phyloP scores from a whole-genome alignment of 805 yeast genomes.

The Yarrowia sp. region DNA sequence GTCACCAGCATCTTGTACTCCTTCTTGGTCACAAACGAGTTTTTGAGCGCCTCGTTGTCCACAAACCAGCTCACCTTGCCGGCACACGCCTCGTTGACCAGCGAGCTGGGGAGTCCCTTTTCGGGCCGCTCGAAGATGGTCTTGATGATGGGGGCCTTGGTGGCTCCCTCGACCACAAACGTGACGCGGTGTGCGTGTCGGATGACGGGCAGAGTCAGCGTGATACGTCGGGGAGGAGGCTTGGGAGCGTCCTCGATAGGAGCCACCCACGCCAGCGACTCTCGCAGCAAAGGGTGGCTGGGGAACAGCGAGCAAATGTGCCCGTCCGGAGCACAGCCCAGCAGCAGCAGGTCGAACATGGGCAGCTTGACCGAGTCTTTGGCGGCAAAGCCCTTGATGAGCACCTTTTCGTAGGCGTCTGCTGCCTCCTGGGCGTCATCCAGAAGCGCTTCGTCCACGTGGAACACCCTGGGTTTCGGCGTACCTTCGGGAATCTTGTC shows the following conservation, averaged over 20 bases:
- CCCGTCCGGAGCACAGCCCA: slow-evolving; percentile 99
- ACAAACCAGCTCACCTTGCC: slow-evolving; percentile 97
- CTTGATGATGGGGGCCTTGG: slow-evolving; percentile 88
- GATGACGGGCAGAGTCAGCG: slow-evolving; percentile 89
- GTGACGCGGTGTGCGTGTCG: slow-evolving; percentile 90
- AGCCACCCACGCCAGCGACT: slow-evolving; percentile 89
- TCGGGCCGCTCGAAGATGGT: slow-evolving; percentile 96
- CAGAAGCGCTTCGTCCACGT: slow-evolving; percentile 72
- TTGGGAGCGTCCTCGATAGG: slow-evolving; percentile 90
- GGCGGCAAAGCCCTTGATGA: slow-evolving; percentile 88
- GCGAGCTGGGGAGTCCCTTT: slow-evolving; percentile 88
- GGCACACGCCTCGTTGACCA: slow-evolving; percentile 94
- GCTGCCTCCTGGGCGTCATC: slow-evolving; percentile 76
- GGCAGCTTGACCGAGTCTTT: slow-evolving; percentile 96
- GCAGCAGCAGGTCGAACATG: slow-evolving; percentile 81
- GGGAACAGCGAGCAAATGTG: slow-evolving; percentile 97
- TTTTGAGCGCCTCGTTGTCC: slow-evolving; percentile 85
- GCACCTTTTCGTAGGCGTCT: slow-evolving; percentile 80
- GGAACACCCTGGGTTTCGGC: slow-evolving; percentile 67
- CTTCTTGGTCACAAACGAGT: slow-evolving; percentile 68
- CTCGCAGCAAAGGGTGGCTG: slow-evolving; percentile 81
- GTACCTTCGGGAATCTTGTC: slow-evolving; percentile 57
- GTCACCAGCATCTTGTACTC: slow-evolving; percentile 57
- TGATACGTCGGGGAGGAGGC: slow-evolving; percentile 81
- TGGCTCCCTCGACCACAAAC: slow-evolving; percentile 93